Evolutionary conservation across 495 filamentous ascomycete genomes (phyloP), one percentile per base, ranked within the genome.

Genomic region (Delitschia confertaspora): DNA sequence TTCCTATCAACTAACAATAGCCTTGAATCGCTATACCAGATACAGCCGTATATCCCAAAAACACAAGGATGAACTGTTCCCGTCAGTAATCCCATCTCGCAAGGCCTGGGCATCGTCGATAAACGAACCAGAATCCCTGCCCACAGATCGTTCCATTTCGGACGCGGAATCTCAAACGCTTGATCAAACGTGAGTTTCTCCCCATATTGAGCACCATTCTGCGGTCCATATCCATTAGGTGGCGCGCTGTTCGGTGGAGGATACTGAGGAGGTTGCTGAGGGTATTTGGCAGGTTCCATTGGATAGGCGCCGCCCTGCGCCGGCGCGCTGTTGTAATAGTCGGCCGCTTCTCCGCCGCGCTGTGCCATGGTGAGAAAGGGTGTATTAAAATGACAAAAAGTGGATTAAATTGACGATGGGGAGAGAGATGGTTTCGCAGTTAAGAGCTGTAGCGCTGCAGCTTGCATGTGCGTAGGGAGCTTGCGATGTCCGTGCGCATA

Each of bases 111-210:
- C 19, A 14, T 33, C 3, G 13, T 23, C 13, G 7, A 40, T n/a
- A 8, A 14, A 68, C 69, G 10, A 60, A 83, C 76, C 54, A 94
- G 63, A 34, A 93, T 64, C 13, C 80, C 85, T 3, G 87, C 87
- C 88, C 87, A 94, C 4, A 86, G 39, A 55, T 95, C 88, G 54
- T 95, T 83, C 60, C 71, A 94, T 56, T 91, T 93, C 9, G 88
- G 88, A 43, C 77, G 77, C 42, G 85, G 73, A 26, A 95, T 57
- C 60, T 76, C 78, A 65, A 95, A 95, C 0, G 75, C 73, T 56
- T 94, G 72, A 11, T 89, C 78, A 53, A 88, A 95, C 11, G 67
- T 72, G 9, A 68, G 68, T 55, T 84, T 72, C 42, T 60, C 57
- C 10, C 41, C 41, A 33, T 46, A 42, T 6, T 16, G 19, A 11